Evolutionary conservation across 495 filamentous ascomycete genomes (phyloP).

Genomic region (Xylaria intraflava): DNA sequence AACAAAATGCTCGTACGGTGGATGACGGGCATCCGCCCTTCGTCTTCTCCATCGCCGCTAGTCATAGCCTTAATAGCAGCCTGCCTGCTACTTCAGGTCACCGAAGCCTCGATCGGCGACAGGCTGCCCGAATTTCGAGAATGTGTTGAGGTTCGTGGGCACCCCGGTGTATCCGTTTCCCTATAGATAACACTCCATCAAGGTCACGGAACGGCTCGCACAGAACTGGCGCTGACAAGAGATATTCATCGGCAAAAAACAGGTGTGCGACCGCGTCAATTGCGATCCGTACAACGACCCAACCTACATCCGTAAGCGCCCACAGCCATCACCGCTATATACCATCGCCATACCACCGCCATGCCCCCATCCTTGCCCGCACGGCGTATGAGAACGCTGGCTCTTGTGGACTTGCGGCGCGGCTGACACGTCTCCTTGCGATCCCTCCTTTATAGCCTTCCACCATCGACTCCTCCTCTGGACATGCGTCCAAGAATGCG

Average conservation of each 20-base stretch:
- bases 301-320: slow-evolving; percentile 48
- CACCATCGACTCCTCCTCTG: slow-evolving; percentile 67
- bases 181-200: background rate
- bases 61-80: background rate
- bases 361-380: background rate
- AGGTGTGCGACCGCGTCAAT: slow-evolving; percentile 80
- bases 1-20: slow-evolving; percentile 6
- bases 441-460: slow-evolving; percentile 41
- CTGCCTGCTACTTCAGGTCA: slow-evolving; percentile 28
- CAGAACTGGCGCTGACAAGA: background rate
- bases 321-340: background rate
- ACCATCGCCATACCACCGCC: no score
- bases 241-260: background rate
- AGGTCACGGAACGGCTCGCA: background rate
- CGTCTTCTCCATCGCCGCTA: slow-evolving; percentile 1
- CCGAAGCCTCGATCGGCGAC: slow-evolving; percentile 73
- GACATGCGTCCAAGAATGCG: slow-evolving; percentile 86
- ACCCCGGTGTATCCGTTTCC: slow-evolving; percentile 10
- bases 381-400: background rate
- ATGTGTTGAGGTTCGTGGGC: slow-evolving; percentile 67
- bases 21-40: slow-evolving; percentile 6
- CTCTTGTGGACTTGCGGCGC: background rate
- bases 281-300: slow-evolving; percentile 50
- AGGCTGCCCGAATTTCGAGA: slow-evolving; percentile 80
- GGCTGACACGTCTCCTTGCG: background rate